Evolutionary conservation across 2,329 filamentous ascomycete genomes (phyloP), one percentile per base, ranked within the genome.

Genomic region (Ceratocystis cacaofunesta): DNA sequence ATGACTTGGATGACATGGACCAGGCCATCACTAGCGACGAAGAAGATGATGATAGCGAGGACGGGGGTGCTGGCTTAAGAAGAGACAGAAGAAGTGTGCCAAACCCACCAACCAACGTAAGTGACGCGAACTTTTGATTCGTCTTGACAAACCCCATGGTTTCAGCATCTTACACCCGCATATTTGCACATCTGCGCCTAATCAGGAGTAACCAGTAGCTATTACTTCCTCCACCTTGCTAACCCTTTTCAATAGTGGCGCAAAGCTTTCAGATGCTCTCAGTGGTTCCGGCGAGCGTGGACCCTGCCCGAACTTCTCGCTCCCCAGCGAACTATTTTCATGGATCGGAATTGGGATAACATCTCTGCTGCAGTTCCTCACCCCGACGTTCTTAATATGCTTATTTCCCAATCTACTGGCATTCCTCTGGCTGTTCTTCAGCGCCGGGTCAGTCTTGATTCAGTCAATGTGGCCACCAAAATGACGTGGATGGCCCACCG

Each of bases 401-500:
- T 62, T 10, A 36, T 68, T 22, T 61, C 64, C 3, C 48, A 63
- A 22, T 55, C 55, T 8, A 66, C 67, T 3, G 12, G 61, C 1
- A 66, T 68, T n/a, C 65, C 63, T 7, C 25, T 15, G 3, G 44
- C 43, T 5, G 57, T 63, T 12, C 64, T 68, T 1, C 50, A 61
- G 7, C 63, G 64, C 6, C 19, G 17, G 3, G 19, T 46, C 12
- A 43, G 32, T 32, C 46, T 68, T 15, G 55, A 63, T 5, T n/a
- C 25, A 36, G 43, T 65, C 1, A 41, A 62, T 15, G 62, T 70
- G 1, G 71, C 72, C 3, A 58, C 67, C 10, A 69, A 69, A 28
- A 74, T 74, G 72, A 73, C 70, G 2, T 75, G 73, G 74, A 72
- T 71, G n/a, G 68, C 72, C 2, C 52, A 58, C 2, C 65, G 73